Percentiles rank a stretch among this genome's conserved stretches.
Evolutionary conservation across 1,139 yeast genomes (phyloP).

Genomic region (Saccharomyces hybrid): DNA sequence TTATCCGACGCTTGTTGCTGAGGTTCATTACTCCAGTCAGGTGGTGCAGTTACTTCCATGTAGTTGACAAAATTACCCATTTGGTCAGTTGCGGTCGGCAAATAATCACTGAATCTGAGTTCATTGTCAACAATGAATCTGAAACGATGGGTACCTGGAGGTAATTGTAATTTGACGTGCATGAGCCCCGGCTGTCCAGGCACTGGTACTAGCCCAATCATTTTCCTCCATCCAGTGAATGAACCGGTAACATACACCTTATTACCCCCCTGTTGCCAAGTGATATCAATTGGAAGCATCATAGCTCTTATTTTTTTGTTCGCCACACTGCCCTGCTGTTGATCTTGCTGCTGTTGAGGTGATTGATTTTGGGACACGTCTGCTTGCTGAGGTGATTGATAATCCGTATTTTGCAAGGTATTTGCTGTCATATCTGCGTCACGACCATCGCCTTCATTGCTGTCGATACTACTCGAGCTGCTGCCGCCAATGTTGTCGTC

Average conservation of each 20-base stretch:
- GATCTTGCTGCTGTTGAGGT: not conserved
- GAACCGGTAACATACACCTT: slow-evolving; percentile 91
- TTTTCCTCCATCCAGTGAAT: slow-evolving; percentile 93
- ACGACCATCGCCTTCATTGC: slow-evolving; percentile 4
- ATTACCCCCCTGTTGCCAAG: slow-evolving; percentile 92
- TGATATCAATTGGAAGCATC: slow-evolving; percentile 65
- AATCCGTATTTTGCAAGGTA: slow-evolving; percentile 3
- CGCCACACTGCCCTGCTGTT: not conserved
- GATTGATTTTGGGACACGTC: not conserved
- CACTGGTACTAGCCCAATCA: slow-evolving; percentile 64
- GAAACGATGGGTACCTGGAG: slow-evolving; percentile 86
- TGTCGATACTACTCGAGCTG: slow-evolving; percentile 4
- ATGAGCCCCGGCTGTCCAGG: slow-evolving; percentile 35
- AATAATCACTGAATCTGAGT: slow-evolving; percentile 75
- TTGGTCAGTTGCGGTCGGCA: slow-evolving; percentile 96
- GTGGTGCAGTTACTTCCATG: slow-evolving; percentile 52
- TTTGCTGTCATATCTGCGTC: slow-evolving; percentile 4
- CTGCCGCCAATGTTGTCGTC: not conserved
- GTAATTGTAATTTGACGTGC: slow-evolving; percentile 50
- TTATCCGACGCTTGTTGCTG: slow-evolving; percentile 13
- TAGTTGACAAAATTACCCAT: slow-evolving; percentile 96
- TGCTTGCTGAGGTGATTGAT: slow-evolving; percentile 4
- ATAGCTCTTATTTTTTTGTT: slow-evolving; percentile 5
- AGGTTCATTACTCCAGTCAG: slow-evolving; percentile 5
- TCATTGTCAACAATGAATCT: slow-evolving; percentile 93